Conservation (phyloP, 1,139 yeast species). For the Protomyces inouyei region DNA sequence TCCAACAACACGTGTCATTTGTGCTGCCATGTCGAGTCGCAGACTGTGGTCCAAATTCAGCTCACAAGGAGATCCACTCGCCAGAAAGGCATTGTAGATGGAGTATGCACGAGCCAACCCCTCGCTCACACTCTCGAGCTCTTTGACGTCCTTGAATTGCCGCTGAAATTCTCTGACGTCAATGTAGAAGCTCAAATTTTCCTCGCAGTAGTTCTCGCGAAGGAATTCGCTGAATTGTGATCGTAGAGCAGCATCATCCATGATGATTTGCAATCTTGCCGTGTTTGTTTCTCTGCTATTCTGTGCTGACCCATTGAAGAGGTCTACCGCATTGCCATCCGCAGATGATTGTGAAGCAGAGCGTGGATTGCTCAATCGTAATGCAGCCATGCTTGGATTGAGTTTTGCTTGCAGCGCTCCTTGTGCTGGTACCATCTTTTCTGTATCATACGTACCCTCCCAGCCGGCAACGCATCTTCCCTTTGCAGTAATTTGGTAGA, state of each 20-base stretch:
- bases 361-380: neutral
- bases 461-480: constrained; percentile 45
- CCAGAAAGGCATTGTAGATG: constrained; percentile 62
- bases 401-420: neutral
- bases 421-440: neutral
- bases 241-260: constrained; percentile 74
- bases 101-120: constrained; percentile 31
- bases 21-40: constrained; percentile 47
- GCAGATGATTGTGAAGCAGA: neutral
- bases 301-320: neutral
- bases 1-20: constrained; percentile 39
- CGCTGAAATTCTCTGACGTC: constrained; percentile 46
- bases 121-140: constrained; percentile 32
- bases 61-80: constrained; percentile 65
- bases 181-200: constrained; percentile 66
- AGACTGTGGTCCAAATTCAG: constrained; percentile 63
- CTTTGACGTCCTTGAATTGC: constrained; percentile 31
- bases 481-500: constrained; percentile 42
- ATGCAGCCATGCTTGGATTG: neutral
- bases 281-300: constrained; percentile 26
- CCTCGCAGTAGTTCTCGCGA: constrained; percentile 61
- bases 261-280: constrained; percentile 45
- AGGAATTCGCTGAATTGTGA: constrained; percentile 63
- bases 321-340: neutral
- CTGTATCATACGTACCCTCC: constrained; percentile 33